Evolutionary conservation across 2,329 filamentous ascomycete genomes (phyloP), one percentile per base, ranked within the genome.

Genomic region (Fusarium pilosicola): DNA sequence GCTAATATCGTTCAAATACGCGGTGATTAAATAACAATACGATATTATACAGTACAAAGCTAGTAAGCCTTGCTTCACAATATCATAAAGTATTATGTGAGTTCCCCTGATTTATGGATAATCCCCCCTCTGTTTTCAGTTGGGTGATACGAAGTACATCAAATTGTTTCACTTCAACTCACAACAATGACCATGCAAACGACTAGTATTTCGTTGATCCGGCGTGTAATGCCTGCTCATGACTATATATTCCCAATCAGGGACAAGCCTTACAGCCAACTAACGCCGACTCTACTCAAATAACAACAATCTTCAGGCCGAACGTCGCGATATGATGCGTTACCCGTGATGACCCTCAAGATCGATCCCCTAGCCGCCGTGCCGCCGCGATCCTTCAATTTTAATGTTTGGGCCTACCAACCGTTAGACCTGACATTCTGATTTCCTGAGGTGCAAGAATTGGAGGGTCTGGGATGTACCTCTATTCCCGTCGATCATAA

Each of bases 401-500:
- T 73, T 67, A 70, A 75, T 77, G 72, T 69, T 76, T 72, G 71
- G 76, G 76, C 61, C 76, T 78, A 68, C 58, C 66, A 64, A 65
- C 59, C 22, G 73, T 77, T 68, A 78, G 76, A 68, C 62, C 54
- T 75, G 71, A 70, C 52, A 66, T 67, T 59, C 54, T 70, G 67
- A 54, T 70, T 59, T 68, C 51, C 52, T 62, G 65, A 69, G 56
- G 62, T 64, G 60, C 49, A 65, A 67, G 51, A 54, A 68, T 44
- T 56, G 56, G 52, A 64, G 51, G 59, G 36, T n/a, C 39, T 59
- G 38, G 20, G 36, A 49, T 80, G 66, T 77, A 81, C 80, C 79
- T 80, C 71, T 73, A 74, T 74, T 77, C 76, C 71, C 75, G 67
- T 72, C 74, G 68, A 75, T 82, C 74, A 74, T 79, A 81, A 81